Evolutionary conservation across 2,329 filamentous ascomycete species (phyloP).

Genomic region (Microdochium nivale): DNA sequence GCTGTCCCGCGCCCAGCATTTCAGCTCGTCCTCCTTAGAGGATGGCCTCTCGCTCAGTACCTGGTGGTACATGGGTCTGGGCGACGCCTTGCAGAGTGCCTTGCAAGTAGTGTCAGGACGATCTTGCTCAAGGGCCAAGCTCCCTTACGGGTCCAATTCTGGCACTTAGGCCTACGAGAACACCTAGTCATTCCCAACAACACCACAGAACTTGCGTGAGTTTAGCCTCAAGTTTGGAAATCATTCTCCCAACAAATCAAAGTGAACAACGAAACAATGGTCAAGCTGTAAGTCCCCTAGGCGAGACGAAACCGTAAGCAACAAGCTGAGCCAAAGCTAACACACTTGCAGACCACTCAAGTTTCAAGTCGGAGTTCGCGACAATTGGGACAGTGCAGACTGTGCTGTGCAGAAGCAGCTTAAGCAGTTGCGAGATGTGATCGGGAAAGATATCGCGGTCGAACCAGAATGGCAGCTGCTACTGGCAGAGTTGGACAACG

Average conservation of each 20-base stretch:
- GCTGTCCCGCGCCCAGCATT: not conserved
- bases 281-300: not conserved
- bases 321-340: not conserved
- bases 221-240: not conserved
- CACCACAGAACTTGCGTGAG: too few relatives aligned
- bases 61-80: not conserved
- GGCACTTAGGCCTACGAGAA: constrained; percentile 2
- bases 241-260: not conserved
- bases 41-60: not conserved
- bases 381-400: constrained; percentile 29
- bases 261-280: not conserved
- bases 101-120: not conserved
- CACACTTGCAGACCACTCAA: constrained; percentile 27
- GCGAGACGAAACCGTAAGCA: too few relatives aligned
- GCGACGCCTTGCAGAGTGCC: not conserved
- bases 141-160: too few relatives aligned
- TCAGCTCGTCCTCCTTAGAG: not conserved
- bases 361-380: constrained; percentile 31
- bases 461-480: constrained; percentile 11
- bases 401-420: constrained; percentile 23
- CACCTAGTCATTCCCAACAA: not conserved
- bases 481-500: constrained; percentile 6
- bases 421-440: constrained; percentile 16
- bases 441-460: constrained; percentile 28
- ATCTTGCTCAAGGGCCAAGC: not conserved